Base-by-base conservation (phyloP, 129 eudicot species). In the Tagetes patula region DNA sequence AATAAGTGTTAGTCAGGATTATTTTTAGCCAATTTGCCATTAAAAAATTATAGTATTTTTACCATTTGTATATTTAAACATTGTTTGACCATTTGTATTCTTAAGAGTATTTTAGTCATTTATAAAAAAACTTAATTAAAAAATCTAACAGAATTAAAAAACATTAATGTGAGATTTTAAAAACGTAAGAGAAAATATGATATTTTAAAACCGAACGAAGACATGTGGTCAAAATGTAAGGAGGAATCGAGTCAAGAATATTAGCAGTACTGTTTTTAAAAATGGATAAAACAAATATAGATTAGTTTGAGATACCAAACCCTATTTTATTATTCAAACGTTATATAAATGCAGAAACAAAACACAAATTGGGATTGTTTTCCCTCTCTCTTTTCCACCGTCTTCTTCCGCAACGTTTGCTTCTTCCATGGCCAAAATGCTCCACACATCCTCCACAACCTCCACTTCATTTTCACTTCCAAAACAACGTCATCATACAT, bases 341-440 rank as follows among this genome's bases (percentile, higher is more conserved):
- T 5, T 41, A 20, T 32, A 72, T 31, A 60, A 9, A 73, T 1
- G 48, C 54, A 53, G 20, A 67, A 20, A 11, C 38, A 37, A 46
- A 78, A 34, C 67, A 63, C 20, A 65, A 78, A 78, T 42, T 67
- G 36, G 43, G 71, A 38, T 64, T 38, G 54, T 64, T 14, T 39
- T 69, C 82, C 77, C 40, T 66, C 60, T 61, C 40, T 66, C 60
- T 61, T 69, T 59, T 65, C 76, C 82, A 62, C 50, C 13, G 67
- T 71, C 82, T n/a, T 71, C 71, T 69, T 38, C 75, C 20, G 69
- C 66, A 39, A 31, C 33, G 8, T 10, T 6, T 43, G 6, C 1
- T 43, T 39, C 41, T 2, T 39, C 76, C 30, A 53, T 71, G 81
- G 82, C 76, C 43, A 85, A 84, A 76, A 80, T 87, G 95, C 96